Percentiles rank a stretch among this genome's conserved stretches.
Conservation (phyloP, 1,139 yeast species). For the Ogataea hybrid region DNA sequence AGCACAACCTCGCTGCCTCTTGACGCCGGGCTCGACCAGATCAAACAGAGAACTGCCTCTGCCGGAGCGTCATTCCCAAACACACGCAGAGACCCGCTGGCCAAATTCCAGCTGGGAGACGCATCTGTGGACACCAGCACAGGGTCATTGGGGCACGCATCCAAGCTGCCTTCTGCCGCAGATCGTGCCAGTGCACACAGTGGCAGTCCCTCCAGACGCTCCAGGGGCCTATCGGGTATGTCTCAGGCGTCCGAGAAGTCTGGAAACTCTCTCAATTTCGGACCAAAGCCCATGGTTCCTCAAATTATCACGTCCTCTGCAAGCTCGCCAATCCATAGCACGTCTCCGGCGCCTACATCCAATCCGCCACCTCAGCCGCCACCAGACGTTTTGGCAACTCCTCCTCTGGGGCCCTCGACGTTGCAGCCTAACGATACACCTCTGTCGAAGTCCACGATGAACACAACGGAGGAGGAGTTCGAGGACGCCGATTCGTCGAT, state of each 20-base stretch:
- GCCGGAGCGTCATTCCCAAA: constrained; percentile 1
- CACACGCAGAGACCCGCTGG: not conserved
- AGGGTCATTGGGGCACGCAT: constrained; percentile 3
- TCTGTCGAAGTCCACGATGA: constrained; percentile 3
- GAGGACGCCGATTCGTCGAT: constrained; percentile 22
- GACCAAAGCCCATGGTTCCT: not conserved
- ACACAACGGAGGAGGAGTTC: constrained; percentile 13
- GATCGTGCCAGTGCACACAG: constrained; percentile 2
- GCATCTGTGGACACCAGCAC: constrained; percentile 7
- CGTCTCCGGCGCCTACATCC: not conserved
- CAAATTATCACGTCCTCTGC: not conserved
- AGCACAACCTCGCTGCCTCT: constrained; percentile 7
- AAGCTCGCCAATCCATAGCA: not conserved
- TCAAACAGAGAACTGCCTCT: constrained; percentile 1
- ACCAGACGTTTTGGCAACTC: not conserved
- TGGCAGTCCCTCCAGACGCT: constrained; percentile 3
- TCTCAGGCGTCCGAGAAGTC: constrained; percentile 1
- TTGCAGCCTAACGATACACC: constrained; percentile 1
- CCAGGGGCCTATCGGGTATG: not conserved
- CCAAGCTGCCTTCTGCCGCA: not conserved
- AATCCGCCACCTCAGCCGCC: too few relatives aligned
- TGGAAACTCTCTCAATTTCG: not conserved
- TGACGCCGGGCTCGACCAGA: constrained; percentile 5
- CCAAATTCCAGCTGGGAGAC: constrained; percentile 8
- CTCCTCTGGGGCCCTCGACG: not conserved